Evolutionary conservation across 179 eudicot genomes (phyloP).

Genomic region (Spinacia oleracea): DNA sequence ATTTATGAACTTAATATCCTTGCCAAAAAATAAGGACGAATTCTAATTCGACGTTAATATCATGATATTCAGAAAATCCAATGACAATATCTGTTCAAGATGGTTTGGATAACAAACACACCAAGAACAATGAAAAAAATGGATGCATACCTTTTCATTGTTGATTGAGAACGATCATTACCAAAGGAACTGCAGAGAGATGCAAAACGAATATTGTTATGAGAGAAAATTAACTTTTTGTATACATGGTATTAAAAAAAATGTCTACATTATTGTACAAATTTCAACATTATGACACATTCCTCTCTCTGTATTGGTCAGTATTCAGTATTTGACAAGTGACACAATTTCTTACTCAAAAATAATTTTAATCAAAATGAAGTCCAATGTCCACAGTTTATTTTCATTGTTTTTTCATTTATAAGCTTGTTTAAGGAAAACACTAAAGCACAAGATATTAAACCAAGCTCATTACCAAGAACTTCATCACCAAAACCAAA

Average conservation of each 20-base stretch:
- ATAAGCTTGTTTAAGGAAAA: not conserved
- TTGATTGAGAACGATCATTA: constrained; percentile 3
- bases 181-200: constrained; percentile 2
- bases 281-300: not conserved
- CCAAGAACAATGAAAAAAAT: not conserved
- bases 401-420: not conserved
- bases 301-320: not conserved
- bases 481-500: not conserved
- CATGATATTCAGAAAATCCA: not conserved
- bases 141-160: constrained; percentile 7
- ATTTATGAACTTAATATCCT: not conserved
- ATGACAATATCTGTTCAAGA: too few species aligned
- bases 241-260: not conserved
- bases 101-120: not conserved
- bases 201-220: not conserved
- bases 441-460: not conserved
- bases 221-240: not conserved
- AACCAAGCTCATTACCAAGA: not conserved
- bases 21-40: not conserved
- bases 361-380: not conserved
- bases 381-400: not conserved
- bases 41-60: not conserved
- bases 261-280: too few species aligned
- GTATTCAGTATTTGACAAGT: not conserved
- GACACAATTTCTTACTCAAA: not conserved